A percentile compares a stretch with the other conserved stretches of the same genome.
phyloP scores from a whole-genome alignment of 2,329 filamentous ascomycete species.

The Huntiella omanensis region DNA sequence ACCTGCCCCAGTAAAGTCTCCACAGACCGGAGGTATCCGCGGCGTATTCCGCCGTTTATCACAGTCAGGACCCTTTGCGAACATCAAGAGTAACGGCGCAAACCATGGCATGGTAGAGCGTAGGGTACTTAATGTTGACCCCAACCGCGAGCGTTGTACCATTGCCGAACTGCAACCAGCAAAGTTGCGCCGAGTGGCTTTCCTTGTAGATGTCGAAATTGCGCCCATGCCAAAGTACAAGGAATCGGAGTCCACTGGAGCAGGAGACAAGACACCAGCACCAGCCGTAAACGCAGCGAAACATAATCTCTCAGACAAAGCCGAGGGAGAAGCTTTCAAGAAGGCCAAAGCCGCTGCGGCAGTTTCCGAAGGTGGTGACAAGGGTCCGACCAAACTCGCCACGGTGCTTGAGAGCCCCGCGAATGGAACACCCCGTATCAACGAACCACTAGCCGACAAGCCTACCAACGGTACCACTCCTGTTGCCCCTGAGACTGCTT shows the following conservation, averaged over 20 bases:
- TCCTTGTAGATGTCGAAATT: slow-evolving; percentile 95
- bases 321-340: slow-evolving; percentile 8
- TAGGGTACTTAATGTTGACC: slow-evolving; percentile 69
- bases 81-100: slow-evolving; percentile 24
- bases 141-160: slow-evolving; percentile 56
- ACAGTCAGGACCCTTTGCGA: slow-evolving; percentile 35
- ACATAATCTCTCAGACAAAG: slow-evolving; percentile 5
- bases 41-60: slow-evolving; percentile 70
- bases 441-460: neutral
- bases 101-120: slow-evolving; percentile 61
- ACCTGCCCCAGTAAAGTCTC: slow-evolving; percentile 52
- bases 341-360: slow-evolving; percentile 1
- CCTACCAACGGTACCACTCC: neutral
- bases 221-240: slow-evolving; percentile 63
- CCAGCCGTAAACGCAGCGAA: neutral
- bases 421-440: neutral
- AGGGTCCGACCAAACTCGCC: neutral
- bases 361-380: neutral
- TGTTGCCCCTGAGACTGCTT: neutral
- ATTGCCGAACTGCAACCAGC: slow-evolving; percentile 61
- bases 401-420: neutral
- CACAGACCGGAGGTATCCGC: slow-evolving; percentile 50
- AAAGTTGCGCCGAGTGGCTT: slow-evolving; percentile 74
- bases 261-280: neutral
- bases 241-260: neutral